Percentiles rank a stretch among this genome's conserved stretches.
Conservation (phyloP, 306 rosid genomes). For the Gastrolobium bilobum region DNA sequence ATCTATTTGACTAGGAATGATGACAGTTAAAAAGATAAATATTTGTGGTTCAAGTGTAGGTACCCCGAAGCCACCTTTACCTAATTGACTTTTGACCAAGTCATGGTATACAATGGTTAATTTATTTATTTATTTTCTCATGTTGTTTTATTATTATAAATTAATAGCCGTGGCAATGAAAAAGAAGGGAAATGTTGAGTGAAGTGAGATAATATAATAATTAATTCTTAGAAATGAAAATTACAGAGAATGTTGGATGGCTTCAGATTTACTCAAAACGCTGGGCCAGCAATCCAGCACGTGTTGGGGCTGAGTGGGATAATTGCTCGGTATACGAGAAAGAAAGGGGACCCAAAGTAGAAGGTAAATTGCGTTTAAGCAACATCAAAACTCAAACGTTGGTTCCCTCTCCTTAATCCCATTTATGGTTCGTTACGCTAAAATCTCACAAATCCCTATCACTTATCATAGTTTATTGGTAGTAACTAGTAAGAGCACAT, state of each 20-base stretch:
- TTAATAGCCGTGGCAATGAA: not conserved
- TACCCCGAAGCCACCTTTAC: conserved; percentile 46
- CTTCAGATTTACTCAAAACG: conserved; percentile 65
- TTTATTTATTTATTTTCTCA: not conserved
- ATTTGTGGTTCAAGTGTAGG: conserved; percentile 58
- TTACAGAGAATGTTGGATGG: conserved; percentile 51
- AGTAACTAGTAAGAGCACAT: conserved; percentile 4
- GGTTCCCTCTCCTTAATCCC: conserved; percentile 59
- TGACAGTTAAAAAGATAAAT: conserved; percentile 50
- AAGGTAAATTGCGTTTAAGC: conserved; percentile 82
- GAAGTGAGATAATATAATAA: conserved; percentile 33
- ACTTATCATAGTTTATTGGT: not conserved
- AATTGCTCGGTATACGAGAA: conserved; percentile 61
- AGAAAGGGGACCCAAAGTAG: conserved; percentile 39
- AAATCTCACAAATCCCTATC: conserved; percentile 91
- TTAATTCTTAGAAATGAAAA: conserved; percentile 47
- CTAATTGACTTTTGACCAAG: conserved; percentile 54
- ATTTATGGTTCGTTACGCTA: conserved; percentile 94
- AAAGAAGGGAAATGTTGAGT: conserved; percentile 18
- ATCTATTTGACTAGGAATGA: conserved; percentile 48
- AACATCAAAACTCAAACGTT: conserved; percentile 58
- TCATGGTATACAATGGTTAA: not conserved
- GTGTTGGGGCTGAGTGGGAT: conserved; percentile 64
- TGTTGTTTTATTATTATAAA: not conserved
- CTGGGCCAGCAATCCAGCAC: conserved; percentile 64